Evolutionary conservation across 2,329 filamentous ascomycete genomes (phyloP).

Genomic region (Sclerotinia sclerotiorum): DNA sequence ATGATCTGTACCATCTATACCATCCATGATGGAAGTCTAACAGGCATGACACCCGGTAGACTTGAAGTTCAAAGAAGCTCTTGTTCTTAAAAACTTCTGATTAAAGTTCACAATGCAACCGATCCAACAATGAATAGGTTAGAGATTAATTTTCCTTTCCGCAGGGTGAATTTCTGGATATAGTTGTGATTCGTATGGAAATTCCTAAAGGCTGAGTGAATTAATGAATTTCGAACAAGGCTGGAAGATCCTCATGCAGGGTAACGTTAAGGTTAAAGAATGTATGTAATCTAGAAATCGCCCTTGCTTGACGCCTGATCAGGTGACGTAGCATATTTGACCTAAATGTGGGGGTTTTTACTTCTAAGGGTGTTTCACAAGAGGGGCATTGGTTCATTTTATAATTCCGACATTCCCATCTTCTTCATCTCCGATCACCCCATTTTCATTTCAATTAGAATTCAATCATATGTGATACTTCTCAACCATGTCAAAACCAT

Average conservation of each 20-base stretch:
- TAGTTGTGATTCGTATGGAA: not conserved
- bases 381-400: not conserved
- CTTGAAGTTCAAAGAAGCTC: not conserved
- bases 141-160: not conserved
- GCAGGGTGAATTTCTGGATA: not conserved
- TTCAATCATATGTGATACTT: not conserved
- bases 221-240: not conserved
- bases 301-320: conserved; percentile 18
- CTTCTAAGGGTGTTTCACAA: not conserved
- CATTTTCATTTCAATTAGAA: not conserved
- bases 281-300: not conserved
- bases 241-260: conserved; percentile 16
- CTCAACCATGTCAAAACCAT: conserved; percentile 14
- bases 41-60: conserved; percentile 29
- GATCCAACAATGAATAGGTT: too few species aligned
- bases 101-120: not conserved
- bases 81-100: not conserved
- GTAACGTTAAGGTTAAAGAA: not conserved
- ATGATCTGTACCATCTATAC: conserved; percentile 61
- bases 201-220: not conserved
- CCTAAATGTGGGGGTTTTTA: conserved; percentile 10
- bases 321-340: not conserved
- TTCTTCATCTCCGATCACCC: conserved; percentile 9
- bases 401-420: conserved; percentile 2
- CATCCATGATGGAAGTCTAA: conserved; percentile 54